A percentile compares a stretch with the other conserved stretches of the same genome.
Evolutionary conservation across 2,329 filamentous ascomycete species (phyloP).

Genomic region (Colletotrichum sp.): DNA sequence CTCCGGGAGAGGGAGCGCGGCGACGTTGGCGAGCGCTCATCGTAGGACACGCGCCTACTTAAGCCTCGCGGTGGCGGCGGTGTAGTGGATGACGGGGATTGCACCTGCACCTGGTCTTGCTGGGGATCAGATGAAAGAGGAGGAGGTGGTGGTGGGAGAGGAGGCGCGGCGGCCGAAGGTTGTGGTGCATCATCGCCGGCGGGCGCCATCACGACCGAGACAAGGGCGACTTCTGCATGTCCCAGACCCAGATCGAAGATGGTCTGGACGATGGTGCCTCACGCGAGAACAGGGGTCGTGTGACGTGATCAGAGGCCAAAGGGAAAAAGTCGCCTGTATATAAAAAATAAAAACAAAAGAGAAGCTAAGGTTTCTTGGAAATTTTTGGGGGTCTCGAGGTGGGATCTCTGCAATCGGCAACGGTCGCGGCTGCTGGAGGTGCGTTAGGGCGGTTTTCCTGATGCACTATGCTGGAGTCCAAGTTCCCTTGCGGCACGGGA

Average conservation of each 20-base stretch:
- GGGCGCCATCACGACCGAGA: constrained; percentile 17
- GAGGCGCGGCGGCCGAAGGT: not conserved
- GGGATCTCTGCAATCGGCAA: not conserved
- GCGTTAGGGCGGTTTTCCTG: constrained; percentile 1
- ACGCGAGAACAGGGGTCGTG: constrained; percentile 28
- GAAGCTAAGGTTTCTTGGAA: not conserved
- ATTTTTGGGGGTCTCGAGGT: not conserved
- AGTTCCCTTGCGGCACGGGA: not conserved
- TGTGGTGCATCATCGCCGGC: constrained; percentile 9
- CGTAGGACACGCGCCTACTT: constrained; percentile 14
- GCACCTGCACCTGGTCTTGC: not conserved
- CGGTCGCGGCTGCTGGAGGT: not conserved
- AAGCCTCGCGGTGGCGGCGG: constrained; percentile 1
- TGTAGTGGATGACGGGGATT: not conserved
- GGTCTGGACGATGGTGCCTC: not conserved
- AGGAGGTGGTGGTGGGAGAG: not conserved
- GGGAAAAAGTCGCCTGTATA: not conserved
- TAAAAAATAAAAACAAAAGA: not conserved
- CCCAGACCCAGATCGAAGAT: not conserved
- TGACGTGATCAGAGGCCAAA: constrained; percentile 23
- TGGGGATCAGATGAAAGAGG: constrained; percentile 2
- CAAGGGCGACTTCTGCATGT: not conserved
- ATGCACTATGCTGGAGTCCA: not conserved
- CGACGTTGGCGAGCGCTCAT: constrained; percentile 4
- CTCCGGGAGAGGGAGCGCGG: constrained; percentile 9